These are phyloP conservation scores for Sporobolomyces roseus DNA, from an alignment of 768 basidiomycete species.

Conservation along the genomic window DNA sequence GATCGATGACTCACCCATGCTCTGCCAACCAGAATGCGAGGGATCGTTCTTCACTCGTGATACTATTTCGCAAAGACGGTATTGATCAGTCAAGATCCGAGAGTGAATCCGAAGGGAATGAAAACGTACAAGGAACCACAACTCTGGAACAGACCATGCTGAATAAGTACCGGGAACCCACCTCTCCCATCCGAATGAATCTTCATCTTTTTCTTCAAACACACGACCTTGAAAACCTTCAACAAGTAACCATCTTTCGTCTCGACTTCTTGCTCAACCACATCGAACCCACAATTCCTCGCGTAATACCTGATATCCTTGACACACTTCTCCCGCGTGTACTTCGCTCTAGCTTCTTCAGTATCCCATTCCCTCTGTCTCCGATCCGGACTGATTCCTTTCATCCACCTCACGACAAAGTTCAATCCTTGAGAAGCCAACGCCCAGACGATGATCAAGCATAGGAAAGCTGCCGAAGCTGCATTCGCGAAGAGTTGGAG, in stretches of 20 bases:
- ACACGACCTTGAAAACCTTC: constrained; percentile 48
- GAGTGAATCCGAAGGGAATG: neutral
- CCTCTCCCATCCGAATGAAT: constrained; percentile 43
- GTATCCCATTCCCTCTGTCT: constrained; percentile 50
- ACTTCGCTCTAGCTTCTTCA: constrained; percentile 45
- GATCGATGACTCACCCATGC: constrained; percentile 46
- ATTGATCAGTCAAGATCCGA: neutral
- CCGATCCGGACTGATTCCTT: neutral
- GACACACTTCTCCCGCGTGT: constrained; percentile 50
- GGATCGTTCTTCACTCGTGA: constrained; percentile 55
- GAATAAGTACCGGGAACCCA: constrained; percentile 54
- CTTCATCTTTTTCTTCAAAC: constrained; percentile 28
- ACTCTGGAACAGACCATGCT: constrained; percentile 56
- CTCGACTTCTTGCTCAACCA: constrained; percentile 53
- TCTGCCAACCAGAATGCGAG: constrained; percentile 57
- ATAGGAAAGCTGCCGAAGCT: constrained; percentile 52
- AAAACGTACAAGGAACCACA: constrained; percentile 51
- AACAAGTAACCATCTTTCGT: constrained; percentile 55
- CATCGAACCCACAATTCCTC: constrained; percentile 52
- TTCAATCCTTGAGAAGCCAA: constrained; percentile 34
- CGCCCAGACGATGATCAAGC: constrained; percentile 54
- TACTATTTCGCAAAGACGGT: constrained; percentile 27
- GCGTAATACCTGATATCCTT: constrained; percentile 56
- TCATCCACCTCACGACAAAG: neutral
- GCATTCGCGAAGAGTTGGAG: constrained; percentile 50